These are phyloP conservation scores for Entelexis paramagnoliae DNA, from an alignment of 1,139 yeast species.

Conservation along the genomic window DNA sequence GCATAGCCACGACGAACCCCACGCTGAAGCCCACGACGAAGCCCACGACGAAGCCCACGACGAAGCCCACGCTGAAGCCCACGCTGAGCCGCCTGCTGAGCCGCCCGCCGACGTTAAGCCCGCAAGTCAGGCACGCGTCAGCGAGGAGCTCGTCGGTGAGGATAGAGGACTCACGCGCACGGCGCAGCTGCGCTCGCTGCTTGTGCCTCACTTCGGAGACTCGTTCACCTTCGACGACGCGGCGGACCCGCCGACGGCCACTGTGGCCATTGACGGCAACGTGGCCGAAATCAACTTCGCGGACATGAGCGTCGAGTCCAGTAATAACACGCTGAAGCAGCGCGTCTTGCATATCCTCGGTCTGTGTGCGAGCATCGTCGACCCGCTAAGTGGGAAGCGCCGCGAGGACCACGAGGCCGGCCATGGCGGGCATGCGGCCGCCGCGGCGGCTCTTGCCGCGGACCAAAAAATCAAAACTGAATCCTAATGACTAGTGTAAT, in stretches of 20 bases:
- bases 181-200: conserved; percentile 50
- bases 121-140: too few species aligned
- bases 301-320: conserved; percentile 60
- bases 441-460: too few species aligned
- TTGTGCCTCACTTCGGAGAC: conserved; percentile 84
- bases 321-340: conserved; percentile 65
- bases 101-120: too few species aligned
- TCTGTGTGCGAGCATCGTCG: conserved; percentile 69
- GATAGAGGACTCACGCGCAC: conserved; percentile 35
- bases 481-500: not conserved
- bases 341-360: conserved; percentile 72
- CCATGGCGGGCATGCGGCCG: not conserved
- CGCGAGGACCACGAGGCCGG: conserved; percentile 4
- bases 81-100: too few species aligned
- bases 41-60: too few species aligned
- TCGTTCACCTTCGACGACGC: conserved; percentile 42
- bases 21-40: too few species aligned
- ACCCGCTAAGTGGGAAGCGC: conserved; percentile 45
- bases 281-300: conserved; percentile 60
- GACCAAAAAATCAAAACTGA: not conserved
- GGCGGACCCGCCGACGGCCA: conserved; percentile 37
- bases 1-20: conserved; percentile 28
- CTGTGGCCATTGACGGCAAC: conserved; percentile 57
- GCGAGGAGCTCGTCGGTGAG: conserved; percentile 8
- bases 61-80: too few species aligned